Evolutionary conservation across 225 moss, liverwort and hornwort species (phyloP).

Genomic region (Rhytidiadelphus loreus): DNA sequence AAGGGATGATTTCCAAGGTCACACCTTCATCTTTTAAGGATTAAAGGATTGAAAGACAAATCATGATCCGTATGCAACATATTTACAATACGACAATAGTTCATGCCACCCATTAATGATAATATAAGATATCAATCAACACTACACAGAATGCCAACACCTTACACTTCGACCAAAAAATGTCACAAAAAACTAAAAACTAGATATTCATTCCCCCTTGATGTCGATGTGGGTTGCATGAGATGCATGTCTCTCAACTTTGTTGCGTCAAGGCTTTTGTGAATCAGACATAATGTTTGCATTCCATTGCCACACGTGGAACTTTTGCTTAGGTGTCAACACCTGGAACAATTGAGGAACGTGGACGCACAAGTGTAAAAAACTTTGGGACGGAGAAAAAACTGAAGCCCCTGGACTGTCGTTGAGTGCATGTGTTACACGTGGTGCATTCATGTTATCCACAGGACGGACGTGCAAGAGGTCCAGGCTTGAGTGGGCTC

Average conservation of each 20-base stretch:
- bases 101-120: rapidly evolving
- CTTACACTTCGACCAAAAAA: background rate
- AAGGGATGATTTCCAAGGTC: background rate
- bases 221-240: background rate
- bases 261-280: background rate
- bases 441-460: background rate
- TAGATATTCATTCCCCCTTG: background rate
- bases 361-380: background rate
- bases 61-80: rapidly evolving
- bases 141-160: background rate
- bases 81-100: rapidly evolving
- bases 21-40: rapidly evolving
- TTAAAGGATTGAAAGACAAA: background rate
- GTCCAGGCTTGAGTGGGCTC: too few species aligned
- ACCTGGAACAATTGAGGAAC: background rate
- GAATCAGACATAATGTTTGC: too few species aligned
- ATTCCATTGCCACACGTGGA: too few species aligned
- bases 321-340: background rate
- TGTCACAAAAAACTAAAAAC: background rate
- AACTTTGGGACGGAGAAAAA: background rate
- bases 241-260: background rate
- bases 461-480: too few species aligned
- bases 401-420: too few species aligned
- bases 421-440: constrained; percentile 6
- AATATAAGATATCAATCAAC: background rate